Conservation (phyloP, 2,329 filamentous ascomycete species). For the Chaetomium olivaceum region DNA sequence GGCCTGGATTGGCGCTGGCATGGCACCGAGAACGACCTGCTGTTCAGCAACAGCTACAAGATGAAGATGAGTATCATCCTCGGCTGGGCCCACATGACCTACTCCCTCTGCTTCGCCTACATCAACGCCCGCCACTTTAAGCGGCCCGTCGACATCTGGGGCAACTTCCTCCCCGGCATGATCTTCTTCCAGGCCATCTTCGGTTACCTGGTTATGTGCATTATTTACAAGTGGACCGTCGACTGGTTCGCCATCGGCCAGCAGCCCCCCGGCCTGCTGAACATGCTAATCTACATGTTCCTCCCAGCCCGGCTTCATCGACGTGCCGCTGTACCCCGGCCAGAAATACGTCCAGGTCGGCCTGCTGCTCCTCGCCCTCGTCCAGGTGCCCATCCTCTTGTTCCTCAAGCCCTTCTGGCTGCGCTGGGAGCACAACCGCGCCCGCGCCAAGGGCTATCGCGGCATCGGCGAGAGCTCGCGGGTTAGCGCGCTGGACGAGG, state of each 20-base stretch:
- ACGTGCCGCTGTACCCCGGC: constrained; percentile 73
- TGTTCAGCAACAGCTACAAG: constrained; percentile 99
- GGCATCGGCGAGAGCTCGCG: constrained; percentile 86
- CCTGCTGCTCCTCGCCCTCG: constrained; percentile 77
- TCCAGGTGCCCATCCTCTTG: constrained; percentile 85
- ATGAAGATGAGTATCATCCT: constrained; percentile 99
- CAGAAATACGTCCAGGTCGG: constrained; percentile 75
- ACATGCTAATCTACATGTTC: constrained; percentile 99
- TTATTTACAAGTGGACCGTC: constrained; percentile 95
- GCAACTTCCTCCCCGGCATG: constrained; percentile 97
- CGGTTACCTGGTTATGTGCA: constrained; percentile 89
- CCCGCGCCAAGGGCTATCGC: constrained; percentile 84
- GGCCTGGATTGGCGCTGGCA: constrained; percentile 97
- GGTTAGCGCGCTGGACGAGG: constrained; percentile 86
- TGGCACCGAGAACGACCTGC: constrained; percentile 86
- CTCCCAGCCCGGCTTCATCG: constrained; percentile 73
- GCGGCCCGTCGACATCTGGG: constrained; percentile 92
- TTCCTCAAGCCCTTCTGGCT: constrained; percentile 97
- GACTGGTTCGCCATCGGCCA: constrained; percentile 72
- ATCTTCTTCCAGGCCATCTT: constrained; percentile 99
- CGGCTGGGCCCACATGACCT: constrained; percentile 98
- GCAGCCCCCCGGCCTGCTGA: constrained; percentile 82
- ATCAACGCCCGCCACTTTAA: constrained; percentile 96
- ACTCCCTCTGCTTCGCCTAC: constrained; percentile 88
- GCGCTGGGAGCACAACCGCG: constrained; percentile 87